Conservation (phyloP, 2,329 filamentous ascomycete genomes). For the Penicillium oxalicum region DNA sequence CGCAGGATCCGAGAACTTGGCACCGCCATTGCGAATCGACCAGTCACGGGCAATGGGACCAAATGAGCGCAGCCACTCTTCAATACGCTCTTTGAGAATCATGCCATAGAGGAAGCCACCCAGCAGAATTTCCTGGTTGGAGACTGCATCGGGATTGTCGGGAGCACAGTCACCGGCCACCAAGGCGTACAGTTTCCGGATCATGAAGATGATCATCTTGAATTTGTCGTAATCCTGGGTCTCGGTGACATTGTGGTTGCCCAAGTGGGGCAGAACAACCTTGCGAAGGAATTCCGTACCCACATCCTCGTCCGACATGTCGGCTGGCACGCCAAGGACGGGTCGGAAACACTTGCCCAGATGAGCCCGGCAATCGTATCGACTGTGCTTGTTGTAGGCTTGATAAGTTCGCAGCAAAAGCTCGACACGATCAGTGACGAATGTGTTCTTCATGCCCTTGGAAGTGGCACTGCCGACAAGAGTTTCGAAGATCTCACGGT, state of each 20-base stretch:
- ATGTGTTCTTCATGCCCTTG: conserved; percentile 77
- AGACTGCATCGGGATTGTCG: conserved; percentile 94
- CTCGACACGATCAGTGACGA: conserved; percentile 91
- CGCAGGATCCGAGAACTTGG: conserved; percentile 64
- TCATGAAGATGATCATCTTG: conserved; percentile 90
- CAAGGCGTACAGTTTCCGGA: conserved; percentile 86
- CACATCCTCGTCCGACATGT: conserved; percentile 79
- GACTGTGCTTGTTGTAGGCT: conserved; percentile 75
- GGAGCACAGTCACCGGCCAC: conserved; percentile 87
- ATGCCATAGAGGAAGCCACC: conserved; percentile 91
- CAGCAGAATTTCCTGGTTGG: conserved; percentile 90
- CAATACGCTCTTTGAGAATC: conserved; percentile 89
- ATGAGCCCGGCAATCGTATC: conserved; percentile 74
- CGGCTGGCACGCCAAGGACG: conserved; percentile 76
- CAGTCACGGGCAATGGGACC: conserved; percentile 50
- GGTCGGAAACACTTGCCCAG: conserved; percentile 87
- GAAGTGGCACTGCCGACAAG: conserved; percentile 72
- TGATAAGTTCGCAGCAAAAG: conserved; percentile 90
- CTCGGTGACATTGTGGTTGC: conserved; percentile 76
- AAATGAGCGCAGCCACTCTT: conserved; percentile 76
- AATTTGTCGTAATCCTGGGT: conserved; percentile 88
- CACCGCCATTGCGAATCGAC: conserved; percentile 46
- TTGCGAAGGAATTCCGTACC: conserved; percentile 86
- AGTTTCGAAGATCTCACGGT: conserved; percentile 92
- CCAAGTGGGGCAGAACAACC: conserved; percentile 86